Conservation (phyloP, 2,329 filamentous ascomycete genomes). For the Monilinia vaccinii-corymbosi region DNA sequence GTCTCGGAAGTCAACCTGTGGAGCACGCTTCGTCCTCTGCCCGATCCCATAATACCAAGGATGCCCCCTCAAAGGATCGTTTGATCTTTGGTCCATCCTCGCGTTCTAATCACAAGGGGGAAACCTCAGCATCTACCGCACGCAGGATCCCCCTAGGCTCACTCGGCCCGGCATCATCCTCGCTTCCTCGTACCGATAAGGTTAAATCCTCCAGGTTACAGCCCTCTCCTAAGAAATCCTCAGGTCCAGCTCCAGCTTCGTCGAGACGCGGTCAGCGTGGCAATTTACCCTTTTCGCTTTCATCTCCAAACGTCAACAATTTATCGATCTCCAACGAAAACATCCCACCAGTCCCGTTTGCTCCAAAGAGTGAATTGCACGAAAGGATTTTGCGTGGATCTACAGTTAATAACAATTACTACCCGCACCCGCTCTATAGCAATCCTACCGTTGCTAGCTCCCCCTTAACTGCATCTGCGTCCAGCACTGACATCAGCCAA, state of each 20-base stretch:
- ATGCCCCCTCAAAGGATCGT: neutral
- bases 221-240: neutral
- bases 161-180: neutral
- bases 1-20: neutral
- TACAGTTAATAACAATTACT: slow-evolving; percentile 1
- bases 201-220: neutral
- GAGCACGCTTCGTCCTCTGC: neutral
- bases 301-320: slow-evolving; percentile 1
- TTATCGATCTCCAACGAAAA: neutral
- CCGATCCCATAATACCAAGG: neutral
- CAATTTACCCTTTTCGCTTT: neutral
- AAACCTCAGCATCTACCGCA: neutral
- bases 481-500: slow-evolving; percentile 14
- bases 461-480: slow-evolving; percentile 17
- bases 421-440: slow-evolving; percentile 12
- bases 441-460: slow-evolving; percentile 19
- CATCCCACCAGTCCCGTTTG: neutral
- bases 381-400: neutral
- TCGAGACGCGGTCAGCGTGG: neutral
- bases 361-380: slow-evolving; percentile 4
- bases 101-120: neutral
- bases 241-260: neutral
- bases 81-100: neutral
- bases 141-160: neutral
- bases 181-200: neutral